phyloP scores from a whole-genome alignment of 208 protist genomes.

The Leptomonas pyrrhocoris region DNA sequence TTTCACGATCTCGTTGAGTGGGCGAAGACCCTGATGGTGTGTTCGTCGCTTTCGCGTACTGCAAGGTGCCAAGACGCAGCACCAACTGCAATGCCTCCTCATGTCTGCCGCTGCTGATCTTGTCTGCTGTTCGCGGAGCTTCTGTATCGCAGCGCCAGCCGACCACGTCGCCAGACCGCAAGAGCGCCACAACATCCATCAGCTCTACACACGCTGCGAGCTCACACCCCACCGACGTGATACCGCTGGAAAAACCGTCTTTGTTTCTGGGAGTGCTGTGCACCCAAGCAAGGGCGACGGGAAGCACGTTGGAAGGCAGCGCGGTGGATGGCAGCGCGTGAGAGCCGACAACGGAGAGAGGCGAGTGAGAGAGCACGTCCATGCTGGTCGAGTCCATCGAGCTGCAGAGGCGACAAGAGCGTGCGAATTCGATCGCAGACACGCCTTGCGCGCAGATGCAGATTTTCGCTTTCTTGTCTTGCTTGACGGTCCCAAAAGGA shows the following conservation, averaged over 20 bases:
- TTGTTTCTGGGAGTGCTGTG: not conserved
- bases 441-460: not conserved
- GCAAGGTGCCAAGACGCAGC: not conserved
- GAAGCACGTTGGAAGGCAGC: constrained; percentile 8
- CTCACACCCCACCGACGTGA: not conserved
- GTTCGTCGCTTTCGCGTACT: not conserved
- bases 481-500: no score
- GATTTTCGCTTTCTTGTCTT: not conserved
- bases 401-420: not conserved
- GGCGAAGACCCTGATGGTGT: not conserved
- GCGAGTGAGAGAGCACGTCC: constrained; percentile 25
- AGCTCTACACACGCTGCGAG: not conserved
- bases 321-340: not conserved
- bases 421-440: constrained; percentile 7
- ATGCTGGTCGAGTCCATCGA: constrained; percentile 5
- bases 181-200: constrained; percentile 26
- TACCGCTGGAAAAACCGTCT: not conserved
- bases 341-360: not conserved
- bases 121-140: not conserved
- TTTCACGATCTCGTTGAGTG: not conserved
- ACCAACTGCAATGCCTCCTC: not conserved
- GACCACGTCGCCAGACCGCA: constrained; percentile 27
- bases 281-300: constrained; percentile 22
- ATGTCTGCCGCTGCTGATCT: not conserved
- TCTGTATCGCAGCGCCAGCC: constrained; percentile 15